These are phyloP conservation scores for Solanum boliviense DNA, from an alignment of 257 asterid species.

Conservation along the genomic window DNA sequence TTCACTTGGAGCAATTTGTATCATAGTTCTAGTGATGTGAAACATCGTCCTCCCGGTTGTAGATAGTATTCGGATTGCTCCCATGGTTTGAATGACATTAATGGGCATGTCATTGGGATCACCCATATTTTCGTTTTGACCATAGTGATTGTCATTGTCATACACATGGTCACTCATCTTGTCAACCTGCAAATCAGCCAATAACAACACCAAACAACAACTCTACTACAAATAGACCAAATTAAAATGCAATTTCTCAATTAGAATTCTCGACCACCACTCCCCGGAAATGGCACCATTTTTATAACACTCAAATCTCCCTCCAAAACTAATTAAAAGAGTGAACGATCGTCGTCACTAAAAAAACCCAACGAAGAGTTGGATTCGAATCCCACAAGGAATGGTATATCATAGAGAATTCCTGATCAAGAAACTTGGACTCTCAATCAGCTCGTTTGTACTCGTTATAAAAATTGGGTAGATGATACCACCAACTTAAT, in stretches of 20 bases:
- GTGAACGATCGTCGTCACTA: not conserved
- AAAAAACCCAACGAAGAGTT: not conserved
- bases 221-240: not conserved
- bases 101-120: not conserved
- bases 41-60: not conserved
- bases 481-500: not conserved
- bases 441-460: not conserved
- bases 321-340: not conserved
- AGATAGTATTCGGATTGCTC: not conserved
- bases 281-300: not conserved
- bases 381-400: not conserved
- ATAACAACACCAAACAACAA: not conserved
- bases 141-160: not conserved
- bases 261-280: not conserved
- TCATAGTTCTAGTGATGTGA: not conserved
- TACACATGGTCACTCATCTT: not conserved
- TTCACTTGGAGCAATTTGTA: not conserved
- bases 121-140: not conserved
- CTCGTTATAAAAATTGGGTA: not conserved
- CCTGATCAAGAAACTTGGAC: not conserved
- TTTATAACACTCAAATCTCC: not conserved
- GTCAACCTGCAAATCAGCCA: not conserved
- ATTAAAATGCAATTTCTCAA: not conserved
- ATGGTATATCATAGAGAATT: not conserved
- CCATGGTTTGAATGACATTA: not conserved